Evolutionary conservation across 768 basidiomycete genomes (phyloP).

Genomic region (Thelephora ganbajun): DNA sequence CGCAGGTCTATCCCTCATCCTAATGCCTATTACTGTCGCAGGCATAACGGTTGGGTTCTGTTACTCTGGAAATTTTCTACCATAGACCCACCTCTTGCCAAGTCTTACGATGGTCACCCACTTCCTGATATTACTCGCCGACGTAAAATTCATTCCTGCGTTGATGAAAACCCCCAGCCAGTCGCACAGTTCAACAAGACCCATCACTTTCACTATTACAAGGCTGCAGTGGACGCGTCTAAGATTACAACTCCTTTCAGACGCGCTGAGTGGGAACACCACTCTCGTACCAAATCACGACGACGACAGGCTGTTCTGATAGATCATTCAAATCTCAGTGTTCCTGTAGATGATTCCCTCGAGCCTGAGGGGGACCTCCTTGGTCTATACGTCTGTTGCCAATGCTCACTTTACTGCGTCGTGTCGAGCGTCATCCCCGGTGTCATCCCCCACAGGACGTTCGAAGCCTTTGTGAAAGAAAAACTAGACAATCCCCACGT

Average conservation of each 20-base stretch:
- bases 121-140: conserved; percentile 44
- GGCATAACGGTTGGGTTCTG: conserved; percentile 75
- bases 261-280: conserved; percentile 43
- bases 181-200: conserved; percentile 41
- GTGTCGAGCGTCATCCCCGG: conserved; percentile 61
- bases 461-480: conserved; percentile 52
- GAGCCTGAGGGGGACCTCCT: conserved; percentile 40
- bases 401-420: conserved; percentile 64
- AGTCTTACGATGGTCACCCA: conserved; percentile 26
- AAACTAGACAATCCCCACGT: conserved; percentile 42
- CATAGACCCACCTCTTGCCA: conserved; percentile 30
- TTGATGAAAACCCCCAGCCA: conserved; percentile 33
- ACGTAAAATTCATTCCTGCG: conserved; percentile 34
- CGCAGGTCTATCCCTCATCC: conserved; percentile 35
- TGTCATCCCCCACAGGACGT: conserved; percentile 45
- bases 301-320: conserved; percentile 33
- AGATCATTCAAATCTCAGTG: conserved; percentile 5
- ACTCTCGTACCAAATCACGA: conserved; percentile 34
- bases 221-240: conserved; percentile 52
- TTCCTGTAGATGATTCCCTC: conserved; percentile 18
- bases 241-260: conserved; percentile 50
- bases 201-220: conserved; percentile 74
- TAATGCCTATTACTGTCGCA: conserved; percentile 74
- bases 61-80: conserved; percentile 31
- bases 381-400: conserved; percentile 76